These are phyloP conservation scores for Cicer chorassanicum DNA, from an alignment of 306 rosid species.

Conservation along the genomic window DNA sequence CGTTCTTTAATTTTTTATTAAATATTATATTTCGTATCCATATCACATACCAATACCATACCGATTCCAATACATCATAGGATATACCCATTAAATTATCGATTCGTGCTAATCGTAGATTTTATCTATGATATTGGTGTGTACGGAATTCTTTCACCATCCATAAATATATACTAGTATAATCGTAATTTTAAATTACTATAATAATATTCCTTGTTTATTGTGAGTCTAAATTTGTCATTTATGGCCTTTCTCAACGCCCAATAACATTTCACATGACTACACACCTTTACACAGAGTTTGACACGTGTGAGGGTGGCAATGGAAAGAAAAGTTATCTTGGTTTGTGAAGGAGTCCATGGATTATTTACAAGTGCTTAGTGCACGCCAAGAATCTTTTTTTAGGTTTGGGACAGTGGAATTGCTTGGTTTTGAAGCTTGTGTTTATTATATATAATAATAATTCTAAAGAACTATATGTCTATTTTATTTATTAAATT, in stretches of 20 bases:
- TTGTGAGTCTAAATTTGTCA: slow-evolving; percentile 44
- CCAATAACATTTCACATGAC: slow-evolving; percentile 75
- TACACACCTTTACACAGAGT: slow-evolving; percentile 59
- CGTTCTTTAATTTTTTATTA: no score
- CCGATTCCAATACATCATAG: no score
- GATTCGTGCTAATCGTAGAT: no score
- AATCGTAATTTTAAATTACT: no score
- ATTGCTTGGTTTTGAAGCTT: slow-evolving; percentile 73
- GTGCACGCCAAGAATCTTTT: slow-evolving; percentile 82
- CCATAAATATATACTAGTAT: no score
- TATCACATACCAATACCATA: no score
- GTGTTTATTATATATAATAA: slow-evolving; percentile 43
- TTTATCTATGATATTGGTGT: no score
- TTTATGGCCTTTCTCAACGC: slow-evolving; percentile 59
- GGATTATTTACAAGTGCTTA: slow-evolving; percentile 49
- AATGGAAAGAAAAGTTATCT: slow-evolving; percentile 49
- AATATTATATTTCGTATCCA: no score
- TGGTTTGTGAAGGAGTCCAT: slow-evolving; percentile 49
- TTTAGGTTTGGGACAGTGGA: slow-evolving; percentile 42
- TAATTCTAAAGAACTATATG: neutral
- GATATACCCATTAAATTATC: no score
- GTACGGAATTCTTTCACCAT: no score
- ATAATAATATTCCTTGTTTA: no score
- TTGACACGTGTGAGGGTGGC: slow-evolving; percentile 54
- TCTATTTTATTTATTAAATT: neutral